phyloP scores from a whole-genome alignment of 768 basidiomycete species.

The Pholiota conissans region DNA sequence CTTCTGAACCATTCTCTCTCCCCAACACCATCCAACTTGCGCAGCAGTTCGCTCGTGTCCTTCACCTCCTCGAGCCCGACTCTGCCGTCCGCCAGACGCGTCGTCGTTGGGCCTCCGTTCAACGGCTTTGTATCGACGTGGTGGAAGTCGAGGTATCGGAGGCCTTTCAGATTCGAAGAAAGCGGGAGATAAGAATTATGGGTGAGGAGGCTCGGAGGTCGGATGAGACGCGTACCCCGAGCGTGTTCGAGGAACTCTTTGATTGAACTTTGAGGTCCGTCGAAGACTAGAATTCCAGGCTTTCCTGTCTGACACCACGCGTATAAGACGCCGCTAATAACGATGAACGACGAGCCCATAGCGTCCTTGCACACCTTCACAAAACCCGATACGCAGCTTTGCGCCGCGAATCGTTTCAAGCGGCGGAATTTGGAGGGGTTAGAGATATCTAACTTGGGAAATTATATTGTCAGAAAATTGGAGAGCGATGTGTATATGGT shows the following conservation, averaged over 20 bases:
- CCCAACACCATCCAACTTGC: slow-evolving; percentile 29
- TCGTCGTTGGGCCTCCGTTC: background rate
- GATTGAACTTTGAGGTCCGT: slow-evolving; percentile 34
- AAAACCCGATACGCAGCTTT: slow-evolving; percentile 38
- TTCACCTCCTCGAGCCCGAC: slow-evolving; percentile 36
- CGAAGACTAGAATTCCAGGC: slow-evolving; percentile 43
- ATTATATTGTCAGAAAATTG: no score
- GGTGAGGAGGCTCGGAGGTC: no score
- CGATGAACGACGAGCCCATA: no score
- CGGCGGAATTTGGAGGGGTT: slow-evolving; percentile 42
- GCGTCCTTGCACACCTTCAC: slow-evolving; percentile 42
- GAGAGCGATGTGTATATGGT: no score
- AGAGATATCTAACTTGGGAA: slow-evolving; percentile 27
- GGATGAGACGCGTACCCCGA: no score
- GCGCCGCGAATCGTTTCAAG: slow-evolving; percentile 36
- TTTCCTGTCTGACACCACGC: slow-evolving; percentile 32
- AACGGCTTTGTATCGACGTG: slow-evolving; percentile 37
- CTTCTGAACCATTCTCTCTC: slow-evolving; percentile 38
- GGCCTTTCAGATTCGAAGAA: slow-evolving; percentile 24
- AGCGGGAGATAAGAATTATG: background rate
- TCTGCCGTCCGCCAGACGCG: slow-evolving; percentile 24
- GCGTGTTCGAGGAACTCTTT: slow-evolving; percentile 36
- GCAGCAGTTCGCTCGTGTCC: slow-evolving; percentile 34
- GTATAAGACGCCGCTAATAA: background rate
- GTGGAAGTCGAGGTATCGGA: slow-evolving; percentile 45